Percentiles rank a stretch among this genome's conserved stretches.
Conservation (phyloP, 768 basidiomycete genomes). For the Artomyces pyxidatus region DNA sequence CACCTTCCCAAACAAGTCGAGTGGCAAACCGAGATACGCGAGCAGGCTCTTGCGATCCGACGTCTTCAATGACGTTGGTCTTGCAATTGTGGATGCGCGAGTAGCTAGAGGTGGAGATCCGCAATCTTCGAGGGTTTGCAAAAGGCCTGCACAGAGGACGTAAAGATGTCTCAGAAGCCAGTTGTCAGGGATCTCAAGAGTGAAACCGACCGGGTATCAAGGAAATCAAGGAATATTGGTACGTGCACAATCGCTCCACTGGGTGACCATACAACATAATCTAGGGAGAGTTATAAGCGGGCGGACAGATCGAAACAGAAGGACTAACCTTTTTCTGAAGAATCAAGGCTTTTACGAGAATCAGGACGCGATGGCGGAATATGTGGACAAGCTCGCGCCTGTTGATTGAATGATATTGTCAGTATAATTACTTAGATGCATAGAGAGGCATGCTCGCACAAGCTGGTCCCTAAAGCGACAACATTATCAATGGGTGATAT, state of each 20-base stretch:
- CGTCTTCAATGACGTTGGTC: constrained; percentile 75
- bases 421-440: constrained; percentile 17
- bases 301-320: background rate
- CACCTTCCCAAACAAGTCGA: constrained; percentile 91
- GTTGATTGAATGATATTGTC: background rate
- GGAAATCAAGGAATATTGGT: constrained; percentile 95
- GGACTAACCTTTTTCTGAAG: constrained; percentile 77
- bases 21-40: constrained; percentile 86
- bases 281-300: constrained; percentile 30
- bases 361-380: constrained; percentile 85
- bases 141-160: constrained; percentile 51
- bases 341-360: constrained; percentile 93
- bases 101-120: constrained; percentile 74
- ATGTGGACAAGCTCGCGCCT: constrained; percentile 90
- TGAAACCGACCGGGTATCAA: constrained; percentile 68
- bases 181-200: background rate
- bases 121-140: constrained; percentile 86
- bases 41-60: constrained; percentile 89
- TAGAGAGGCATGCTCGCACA: no score
- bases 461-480: constrained; percentile 4
- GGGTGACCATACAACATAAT: constrained; percentile 97
- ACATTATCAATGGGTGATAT: constrained; percentile 8
- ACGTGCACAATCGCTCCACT: constrained; percentile 92
- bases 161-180: background rate
- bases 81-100: constrained; percentile 52